Conservation (phyloP, 1,284 basidiomycete genomes). For the Takashimella koratensis region DNA sequence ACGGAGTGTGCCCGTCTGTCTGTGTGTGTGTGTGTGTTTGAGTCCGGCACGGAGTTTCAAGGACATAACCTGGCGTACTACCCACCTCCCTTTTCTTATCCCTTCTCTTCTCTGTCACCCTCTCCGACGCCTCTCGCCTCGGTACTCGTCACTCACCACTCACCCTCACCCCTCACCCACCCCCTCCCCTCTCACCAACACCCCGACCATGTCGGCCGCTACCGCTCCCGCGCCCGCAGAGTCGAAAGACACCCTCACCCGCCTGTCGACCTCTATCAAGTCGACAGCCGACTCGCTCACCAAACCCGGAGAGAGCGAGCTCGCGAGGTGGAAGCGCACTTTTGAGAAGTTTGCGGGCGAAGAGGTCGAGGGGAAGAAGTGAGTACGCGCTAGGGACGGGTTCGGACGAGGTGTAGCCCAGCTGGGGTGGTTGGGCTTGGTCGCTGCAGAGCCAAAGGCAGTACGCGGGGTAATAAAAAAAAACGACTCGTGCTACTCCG, state of each 20-base stretch:
- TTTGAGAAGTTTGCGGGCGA: slow-evolving; percentile 78
- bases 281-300: slow-evolving; percentile 51
- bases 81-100: not conserved
- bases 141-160: too few relatives aligned
- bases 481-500: too few relatives aligned
- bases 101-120: not conserved
- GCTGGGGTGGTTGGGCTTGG: too few relatives aligned
- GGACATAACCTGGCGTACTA: not conserved
- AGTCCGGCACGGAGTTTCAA: not conserved
- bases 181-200: slow-evolving; percentile 9
- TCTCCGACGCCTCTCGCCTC: slow-evolving; percentile 2
- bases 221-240: not conserved
- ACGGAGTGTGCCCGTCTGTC: too few relatives aligned
- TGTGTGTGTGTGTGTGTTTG: too few relatives aligned
- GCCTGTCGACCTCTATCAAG: slow-evolving; percentile 25
- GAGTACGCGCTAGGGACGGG: slow-evolving; percentile 52
- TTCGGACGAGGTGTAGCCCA: too few relatives aligned
- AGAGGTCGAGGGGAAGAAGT: slow-evolving; percentile 72
- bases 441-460: too few relatives aligned
- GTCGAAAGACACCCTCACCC: slow-evolving; percentile 12
- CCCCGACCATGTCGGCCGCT: slow-evolving; percentile 12
- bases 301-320: slow-evolving; percentile 70
- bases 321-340: slow-evolving; percentile 77
- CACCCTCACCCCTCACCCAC: slow-evolving; percentile 8
- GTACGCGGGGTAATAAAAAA: too few relatives aligned